These are phyloP conservation scores for Diversispora eburnea DNA, from an alignment of 192 early-diverging fungal species.

Conservation along the genomic window DNA sequence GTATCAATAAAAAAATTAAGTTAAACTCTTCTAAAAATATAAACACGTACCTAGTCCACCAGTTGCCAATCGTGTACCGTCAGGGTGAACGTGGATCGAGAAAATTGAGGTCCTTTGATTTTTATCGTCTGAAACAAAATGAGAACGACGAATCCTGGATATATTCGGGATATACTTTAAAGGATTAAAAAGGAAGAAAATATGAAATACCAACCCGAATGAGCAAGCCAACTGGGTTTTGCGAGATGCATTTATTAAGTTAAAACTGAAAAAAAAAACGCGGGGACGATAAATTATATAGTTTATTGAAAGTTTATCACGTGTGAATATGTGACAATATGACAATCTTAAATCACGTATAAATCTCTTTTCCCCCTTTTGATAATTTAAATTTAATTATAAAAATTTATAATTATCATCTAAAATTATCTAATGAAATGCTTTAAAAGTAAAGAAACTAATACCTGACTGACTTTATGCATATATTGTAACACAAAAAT, in stretches of 20 bases:
- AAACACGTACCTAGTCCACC: conserved; percentile 65
- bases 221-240: conserved; percentile 13
- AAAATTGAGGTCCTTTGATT: conserved; percentile 64
- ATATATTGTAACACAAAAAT: no score
- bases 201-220: neutral
- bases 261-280: neutral
- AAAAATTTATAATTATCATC: no score
- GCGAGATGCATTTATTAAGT: conserved; percentile 2
- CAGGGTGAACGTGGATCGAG: conserved; percentile 84
- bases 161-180: neutral
- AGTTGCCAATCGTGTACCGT: conserved; percentile 77
- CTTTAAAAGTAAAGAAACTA: no score
- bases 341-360: no score
- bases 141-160: neutral
- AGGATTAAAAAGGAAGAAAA: neutral
- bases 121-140: conserved; percentile 35
- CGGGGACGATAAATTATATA: neutral
- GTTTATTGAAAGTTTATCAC: no score
- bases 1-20: conserved; percentile 19
- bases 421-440: no score
- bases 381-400: no score
- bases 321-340: no score
- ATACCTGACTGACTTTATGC: no score
- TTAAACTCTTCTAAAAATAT: neutral
- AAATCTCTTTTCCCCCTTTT: no score